Evolutionary conservation across 2,329 filamentous ascomycete species (phyloP).

Genomic region (Penicillium sp.): DNA sequence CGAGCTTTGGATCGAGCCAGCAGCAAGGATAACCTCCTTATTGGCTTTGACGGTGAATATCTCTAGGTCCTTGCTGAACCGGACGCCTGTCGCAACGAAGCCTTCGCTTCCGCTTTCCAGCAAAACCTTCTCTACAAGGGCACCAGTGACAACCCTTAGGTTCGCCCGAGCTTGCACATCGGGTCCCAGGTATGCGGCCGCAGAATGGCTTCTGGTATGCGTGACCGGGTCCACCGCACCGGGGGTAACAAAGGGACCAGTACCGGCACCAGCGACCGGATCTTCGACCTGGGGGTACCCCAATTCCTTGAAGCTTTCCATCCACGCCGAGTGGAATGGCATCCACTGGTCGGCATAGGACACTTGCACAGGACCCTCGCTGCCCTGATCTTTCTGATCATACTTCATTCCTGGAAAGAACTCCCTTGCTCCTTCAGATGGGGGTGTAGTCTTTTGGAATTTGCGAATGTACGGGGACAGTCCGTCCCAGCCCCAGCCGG

Average conservation of each 20-base stretch:
- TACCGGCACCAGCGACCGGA: slow-evolving; percentile 40
- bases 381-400: slow-evolving; percentile 13
- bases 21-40: slow-evolving; percentile 59
- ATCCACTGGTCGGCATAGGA: slow-evolving; percentile 18
- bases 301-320: slow-evolving; percentile 13
- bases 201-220: slow-evolving; percentile 40
- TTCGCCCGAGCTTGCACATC: slow-evolving; percentile 45
- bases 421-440: slow-evolving; percentile 23
- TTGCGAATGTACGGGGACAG: slow-evolving; percentile 54
- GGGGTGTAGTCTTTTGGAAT: slow-evolving; percentile 30
- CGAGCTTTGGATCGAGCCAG: slow-evolving; percentile 58
- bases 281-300: slow-evolving; percentile 25
- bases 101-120: slow-evolving; percentile 30
- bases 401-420: slow-evolving; percentile 16
- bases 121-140: slow-evolving; percentile 48
- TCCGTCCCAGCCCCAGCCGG: slow-evolving; percentile 47
- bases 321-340: slow-evolving; percentile 17
- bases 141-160: slow-evolving; percentile 48
- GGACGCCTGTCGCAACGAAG: slow-evolving; percentile 18
- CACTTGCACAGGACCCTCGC: slow-evolving; percentile 6
- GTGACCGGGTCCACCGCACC: slow-evolving; percentile 34
- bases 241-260: slow-evolving; percentile 41
- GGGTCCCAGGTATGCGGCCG: slow-evolving; percentile 41
- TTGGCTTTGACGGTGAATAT: slow-evolving; percentile 11
- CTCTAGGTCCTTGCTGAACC: slow-evolving; percentile 20